These are phyloP conservation scores for Melampsora abietis-canadensis DNA, from an alignment of 1,284 basidiomycete species.

Conservation along the genomic window DNA sequence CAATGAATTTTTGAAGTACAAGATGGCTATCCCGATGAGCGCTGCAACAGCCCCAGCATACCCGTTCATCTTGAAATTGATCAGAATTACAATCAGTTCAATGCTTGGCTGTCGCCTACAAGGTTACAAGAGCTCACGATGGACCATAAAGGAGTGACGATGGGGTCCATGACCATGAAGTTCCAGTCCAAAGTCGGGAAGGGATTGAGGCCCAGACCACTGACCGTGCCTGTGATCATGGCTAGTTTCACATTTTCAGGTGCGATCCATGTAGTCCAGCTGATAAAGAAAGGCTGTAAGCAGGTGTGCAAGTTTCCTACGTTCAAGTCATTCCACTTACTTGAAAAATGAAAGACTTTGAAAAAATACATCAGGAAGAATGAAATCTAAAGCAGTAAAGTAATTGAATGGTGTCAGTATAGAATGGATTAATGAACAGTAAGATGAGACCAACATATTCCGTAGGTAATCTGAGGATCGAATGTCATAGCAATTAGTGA, in stretches of 20 bases:
- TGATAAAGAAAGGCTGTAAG: background rate
- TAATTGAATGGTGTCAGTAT: constrained; percentile 1
- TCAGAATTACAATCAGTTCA: constrained; percentile 3
- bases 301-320: background rate
- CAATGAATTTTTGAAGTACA: constrained; percentile 22
- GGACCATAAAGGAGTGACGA: constrained; percentile 51
- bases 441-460: constrained; percentile 19
- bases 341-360: constrained; percentile 40
- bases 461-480: constrained; percentile 27
- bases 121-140: constrained; percentile 47
- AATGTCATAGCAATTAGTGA: background rate
- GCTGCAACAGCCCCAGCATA: constrained; percentile 20
- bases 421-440: background rate
- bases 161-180: constrained; percentile 49
- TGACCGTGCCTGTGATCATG: constrained; percentile 46
- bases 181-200: constrained; percentile 57
- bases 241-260: constrained; percentile 43
- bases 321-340: constrained; percentile 9
- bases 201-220: constrained; percentile 54
- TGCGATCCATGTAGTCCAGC: constrained; percentile 40
- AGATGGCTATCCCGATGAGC: constrained; percentile 1
- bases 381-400: constrained; percentile 18
- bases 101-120: constrained; percentile 46
- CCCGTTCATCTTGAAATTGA: constrained; percentile 11
- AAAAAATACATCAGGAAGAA: constrained; percentile 39